A percentile compares a stretch with the other conserved stretches of the same genome.
These are phyloP conservation scores for Lyophyllum decastes DNA, from an alignment of 768 basidiomycete species.

Conservation along the genomic window DNA sequence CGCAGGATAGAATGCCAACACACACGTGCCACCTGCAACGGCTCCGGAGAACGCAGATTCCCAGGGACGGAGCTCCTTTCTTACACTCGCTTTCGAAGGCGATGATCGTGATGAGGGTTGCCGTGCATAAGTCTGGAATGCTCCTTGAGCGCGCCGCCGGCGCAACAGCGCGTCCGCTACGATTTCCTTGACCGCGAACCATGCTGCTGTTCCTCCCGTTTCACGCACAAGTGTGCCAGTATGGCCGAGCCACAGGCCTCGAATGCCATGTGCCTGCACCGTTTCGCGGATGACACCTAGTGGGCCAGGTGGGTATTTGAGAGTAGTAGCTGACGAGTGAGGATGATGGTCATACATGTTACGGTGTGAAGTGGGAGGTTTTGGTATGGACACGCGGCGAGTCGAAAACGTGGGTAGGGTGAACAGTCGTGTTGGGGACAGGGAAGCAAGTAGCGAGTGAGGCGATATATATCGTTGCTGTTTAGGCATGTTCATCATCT, in stretches of 20 bases:
- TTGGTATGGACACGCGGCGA: background rate
- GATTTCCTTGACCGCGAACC: constrained; percentile 86
- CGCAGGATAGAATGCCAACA: constrained; percentile 83
- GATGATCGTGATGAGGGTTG: background rate
- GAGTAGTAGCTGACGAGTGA: constrained; percentile 18
- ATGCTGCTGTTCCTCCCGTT: constrained; percentile 82
- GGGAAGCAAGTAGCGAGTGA: background rate
- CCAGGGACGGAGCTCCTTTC: constrained; percentile 50
- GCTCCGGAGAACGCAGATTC: constrained; percentile 83
- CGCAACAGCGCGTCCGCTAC: constrained; percentile 61
- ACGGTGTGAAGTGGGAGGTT: background rate
- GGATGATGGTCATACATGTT: constrained; percentile 8
- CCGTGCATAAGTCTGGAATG: constrained; percentile 11
- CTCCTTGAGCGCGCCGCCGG: constrained; percentile 13
- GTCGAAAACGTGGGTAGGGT: constrained; percentile 6
- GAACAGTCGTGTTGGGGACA: constrained; percentile 6
- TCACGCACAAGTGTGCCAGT: constrained; percentile 86
- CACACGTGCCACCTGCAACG: constrained; percentile 77
- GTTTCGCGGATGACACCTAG: constrained; percentile 62
- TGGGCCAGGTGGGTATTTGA: constrained; percentile 62
- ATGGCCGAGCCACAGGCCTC: constrained; percentile 85
- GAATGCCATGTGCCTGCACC: constrained; percentile 53
- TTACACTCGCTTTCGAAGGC: constrained; percentile 13
- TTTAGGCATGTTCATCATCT: constrained; percentile 55
- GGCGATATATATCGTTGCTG: constrained; percentile 10